These are phyloP conservation scores for Diplodia sapinea DNA, from an alignment of 2,329 filamentous ascomycete genomes.

Conservation along the genomic window DNA sequence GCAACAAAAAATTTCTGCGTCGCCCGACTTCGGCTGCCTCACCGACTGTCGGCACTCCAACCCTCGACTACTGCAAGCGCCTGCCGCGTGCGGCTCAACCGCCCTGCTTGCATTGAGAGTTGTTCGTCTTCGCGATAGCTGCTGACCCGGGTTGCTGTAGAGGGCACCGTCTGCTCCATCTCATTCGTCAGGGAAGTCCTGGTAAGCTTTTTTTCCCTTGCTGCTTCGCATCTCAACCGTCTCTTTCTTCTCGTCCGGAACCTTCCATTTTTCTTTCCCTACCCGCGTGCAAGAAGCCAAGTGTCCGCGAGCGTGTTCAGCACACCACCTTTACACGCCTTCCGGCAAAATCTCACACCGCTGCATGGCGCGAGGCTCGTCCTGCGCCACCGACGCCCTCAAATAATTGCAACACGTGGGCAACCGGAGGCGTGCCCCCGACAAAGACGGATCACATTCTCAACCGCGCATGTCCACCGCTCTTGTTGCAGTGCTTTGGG, in stretches of 20 bases:
- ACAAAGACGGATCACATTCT: neutral
- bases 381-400: neutral
- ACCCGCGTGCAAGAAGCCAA: slow-evolving; percentile 18
- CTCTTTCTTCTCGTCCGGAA: slow-evolving; percentile 32
- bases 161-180: slow-evolving; percentile 83
- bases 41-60: slow-evolving; percentile 10
- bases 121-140: slow-evolving; percentile 33
- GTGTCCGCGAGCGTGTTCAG: neutral
- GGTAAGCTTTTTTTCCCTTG: slow-evolving; percentile 61
- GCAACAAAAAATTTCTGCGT: slow-evolving; percentile 28
- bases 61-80: slow-evolving; percentile 12
- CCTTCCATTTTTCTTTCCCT: slow-evolving; percentile 32
- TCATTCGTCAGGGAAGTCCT: slow-evolving; percentile 83
- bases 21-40: slow-evolving; percentile 25
- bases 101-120: slow-evolving; percentile 14
- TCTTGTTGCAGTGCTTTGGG: neutral
- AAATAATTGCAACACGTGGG: neutral
- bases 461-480: neutral
- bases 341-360: slow-evolving; percentile 13
- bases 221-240: slow-evolving; percentile 35
- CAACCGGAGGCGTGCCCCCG: neutral
- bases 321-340: slow-evolving; percentile 18
- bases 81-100: slow-evolving; percentile 29
- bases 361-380: neutral
- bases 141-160: slow-evolving; percentile 51